These are phyloP conservation scores for Brassica nigra DNA, from an alignment of 345 rosid genomes.

Conservation along the genomic window DNA sequence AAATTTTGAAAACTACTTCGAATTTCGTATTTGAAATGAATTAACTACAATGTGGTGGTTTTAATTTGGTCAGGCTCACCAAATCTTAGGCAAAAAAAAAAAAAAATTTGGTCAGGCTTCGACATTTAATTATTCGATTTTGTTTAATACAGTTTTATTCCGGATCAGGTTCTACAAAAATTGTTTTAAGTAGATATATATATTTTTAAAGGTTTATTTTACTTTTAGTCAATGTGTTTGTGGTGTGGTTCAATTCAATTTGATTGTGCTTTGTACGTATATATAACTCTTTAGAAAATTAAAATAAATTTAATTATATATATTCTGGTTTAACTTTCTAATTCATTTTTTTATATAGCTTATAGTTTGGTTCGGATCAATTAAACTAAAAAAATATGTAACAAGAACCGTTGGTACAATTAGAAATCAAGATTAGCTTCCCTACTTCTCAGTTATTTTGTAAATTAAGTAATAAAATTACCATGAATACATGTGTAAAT, in stretches of 20 bases:
- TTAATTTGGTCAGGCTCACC: background rate
- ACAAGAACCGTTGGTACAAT: background rate
- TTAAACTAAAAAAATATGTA: background rate
- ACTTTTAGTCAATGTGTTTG: background rate
- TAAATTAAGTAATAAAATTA: background rate
- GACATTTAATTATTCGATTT: constrained; percentile 3
- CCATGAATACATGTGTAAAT: background rate
- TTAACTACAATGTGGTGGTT: background rate
- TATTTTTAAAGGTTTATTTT: background rate
- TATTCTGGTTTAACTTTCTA: background rate
- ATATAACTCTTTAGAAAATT: background rate
- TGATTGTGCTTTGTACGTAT: background rate
- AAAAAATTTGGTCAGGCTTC: background rate
- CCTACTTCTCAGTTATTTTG: background rate
- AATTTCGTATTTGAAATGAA: constrained; percentile 11
- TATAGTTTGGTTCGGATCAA: background rate
- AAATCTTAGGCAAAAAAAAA: no score
- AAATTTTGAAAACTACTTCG: background rate
- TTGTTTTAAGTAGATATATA: background rate
- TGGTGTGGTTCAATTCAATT: background rate
- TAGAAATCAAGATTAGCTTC: background rate
- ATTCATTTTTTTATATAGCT: background rate
- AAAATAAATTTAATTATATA: background rate
- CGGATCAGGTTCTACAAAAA: background rate
- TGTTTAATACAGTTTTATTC: background rate